A percentile compares a stretch with the other conserved stretches of the same genome.
phyloP scores from a whole-genome alignment of 2,329 filamentous ascomycete species.

The Huntiella savannae region DNA sequence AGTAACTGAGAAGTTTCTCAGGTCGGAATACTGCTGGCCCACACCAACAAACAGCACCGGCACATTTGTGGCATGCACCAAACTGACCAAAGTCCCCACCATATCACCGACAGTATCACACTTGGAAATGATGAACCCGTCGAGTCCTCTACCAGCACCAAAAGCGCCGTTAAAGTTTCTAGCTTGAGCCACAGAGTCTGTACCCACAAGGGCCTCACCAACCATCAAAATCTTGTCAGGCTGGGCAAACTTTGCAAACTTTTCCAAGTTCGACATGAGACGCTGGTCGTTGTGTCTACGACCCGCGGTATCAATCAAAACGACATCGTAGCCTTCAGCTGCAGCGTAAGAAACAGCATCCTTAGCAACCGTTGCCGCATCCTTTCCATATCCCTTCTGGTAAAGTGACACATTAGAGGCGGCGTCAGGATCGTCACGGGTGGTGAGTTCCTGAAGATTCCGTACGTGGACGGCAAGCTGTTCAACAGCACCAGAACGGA shows the following conservation, averaged over 20 bases:
- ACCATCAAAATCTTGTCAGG: slow-evolving; percentile 99
- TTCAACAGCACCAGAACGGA: slow-evolving; percentile 91
- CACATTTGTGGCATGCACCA: slow-evolving; percentile 93
- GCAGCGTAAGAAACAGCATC: slow-evolving; percentile 74
- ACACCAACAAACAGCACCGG: slow-evolving; percentile 82
- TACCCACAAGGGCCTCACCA: slow-evolving; percentile 70
- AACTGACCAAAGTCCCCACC: slow-evolving; percentile 86
- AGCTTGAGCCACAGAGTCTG: slow-evolving; percentile 86
- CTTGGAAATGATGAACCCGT: slow-evolving; percentile 97
- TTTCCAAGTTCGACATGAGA: slow-evolving; percentile 90
- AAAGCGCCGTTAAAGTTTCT: slow-evolving; percentile 92
- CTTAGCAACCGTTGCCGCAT: slow-evolving; percentile 85
- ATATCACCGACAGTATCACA: slow-evolving; percentile 99
- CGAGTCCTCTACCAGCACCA: slow-evolving; percentile 58
- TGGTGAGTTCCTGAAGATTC: slow-evolving; percentile 75
- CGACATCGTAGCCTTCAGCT: slow-evolving; percentile 67
- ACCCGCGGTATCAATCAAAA: slow-evolving; percentile 90
- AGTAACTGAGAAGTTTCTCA: slow-evolving; percentile 48
- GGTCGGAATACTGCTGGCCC: slow-evolving; percentile 49
- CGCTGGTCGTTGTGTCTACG: slow-evolving; percentile 88
- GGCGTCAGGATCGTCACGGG: slow-evolving; percentile 43
- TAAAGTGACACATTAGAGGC: slow-evolving; percentile 67
- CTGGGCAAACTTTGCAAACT: slow-evolving; percentile 88
- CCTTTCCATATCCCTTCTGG: slow-evolving; percentile 94
- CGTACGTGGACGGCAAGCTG: slow-evolving; percentile 89